A percentile compares a stretch with the other conserved stretches of the same genome.
Evolutionary conservation across 148 eudicot genomes (phyloP).

Genomic region (Bassia scoparia): DNA sequence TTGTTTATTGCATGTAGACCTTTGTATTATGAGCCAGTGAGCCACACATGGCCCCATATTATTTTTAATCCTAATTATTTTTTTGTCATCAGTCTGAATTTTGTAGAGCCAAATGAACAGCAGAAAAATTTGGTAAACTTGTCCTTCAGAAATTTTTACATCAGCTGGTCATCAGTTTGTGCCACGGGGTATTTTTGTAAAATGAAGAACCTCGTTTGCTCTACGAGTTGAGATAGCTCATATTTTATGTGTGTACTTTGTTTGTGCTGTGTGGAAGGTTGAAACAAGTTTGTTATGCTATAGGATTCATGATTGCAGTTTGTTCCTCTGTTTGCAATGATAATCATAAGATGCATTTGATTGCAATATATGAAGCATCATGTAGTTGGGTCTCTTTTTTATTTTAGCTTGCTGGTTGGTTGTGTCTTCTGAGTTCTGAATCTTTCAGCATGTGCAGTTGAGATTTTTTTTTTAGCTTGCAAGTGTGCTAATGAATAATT

Average conservation of each 20-base stretch:
- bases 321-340: not conserved
- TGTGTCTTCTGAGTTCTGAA: not conserved
- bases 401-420: not conserved
- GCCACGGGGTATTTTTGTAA: too few relatives aligned
- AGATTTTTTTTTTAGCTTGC: not conserved
- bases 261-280: too few relatives aligned
- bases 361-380: not conserved
- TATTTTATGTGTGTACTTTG: too few relatives aligned
- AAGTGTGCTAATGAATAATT: not conserved
- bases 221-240: too few relatives aligned
- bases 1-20: not conserved
- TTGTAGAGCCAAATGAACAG: too few relatives aligned
- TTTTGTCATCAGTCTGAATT: too few relatives aligned
- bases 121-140: too few relatives aligned
- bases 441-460: not conserved
- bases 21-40: not conserved
- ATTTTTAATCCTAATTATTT: too few relatives aligned
- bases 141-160: too few relatives aligned
- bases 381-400: not conserved
- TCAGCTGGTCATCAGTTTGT: too few relatives aligned
- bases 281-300: slow-evolving; percentile 1
- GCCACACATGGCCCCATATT: too few relatives aligned
- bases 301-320: not conserved
- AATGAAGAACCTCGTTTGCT: too few relatives aligned
- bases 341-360: not conserved